Conservation (phyloP, 1,284 basidiomycete species). For the Ustilago loliicola region DNA sequence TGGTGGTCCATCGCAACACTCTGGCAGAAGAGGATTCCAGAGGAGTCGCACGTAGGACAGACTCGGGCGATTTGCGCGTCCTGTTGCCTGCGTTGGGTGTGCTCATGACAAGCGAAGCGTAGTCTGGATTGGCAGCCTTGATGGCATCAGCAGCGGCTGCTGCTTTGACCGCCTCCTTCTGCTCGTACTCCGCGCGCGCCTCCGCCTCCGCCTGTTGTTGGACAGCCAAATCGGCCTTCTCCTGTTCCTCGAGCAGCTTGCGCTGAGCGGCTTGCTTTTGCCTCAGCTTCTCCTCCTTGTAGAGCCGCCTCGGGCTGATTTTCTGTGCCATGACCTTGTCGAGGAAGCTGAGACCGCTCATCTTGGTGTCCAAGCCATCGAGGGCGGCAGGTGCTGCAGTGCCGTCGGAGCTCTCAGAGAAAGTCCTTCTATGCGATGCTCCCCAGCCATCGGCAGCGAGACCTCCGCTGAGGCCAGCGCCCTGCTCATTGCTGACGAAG, state of each 20-base stretch:
- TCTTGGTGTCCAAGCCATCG: conserved; percentile 53
- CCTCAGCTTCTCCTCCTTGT: conserved; percentile 61
- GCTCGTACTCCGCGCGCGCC: conserved; percentile 38
- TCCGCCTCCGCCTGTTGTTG: conserved; percentile 36
- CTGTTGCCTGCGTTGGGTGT: conserved; percentile 35
- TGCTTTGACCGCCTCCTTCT: conserved; percentile 43
- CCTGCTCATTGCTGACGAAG: conserved; percentile 24
- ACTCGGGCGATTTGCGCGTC: conserved; percentile 37
- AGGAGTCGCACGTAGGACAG: conserved; percentile 37
- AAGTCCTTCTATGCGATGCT: conserved; percentile 28
- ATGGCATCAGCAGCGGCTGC: conserved; percentile 41
- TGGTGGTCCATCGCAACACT: conserved; percentile 46
- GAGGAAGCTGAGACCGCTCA: conserved; percentile 63
- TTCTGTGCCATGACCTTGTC: conserved; percentile 67
- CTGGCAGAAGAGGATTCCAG: conserved; percentile 27
- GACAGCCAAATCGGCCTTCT: conserved; percentile 32
- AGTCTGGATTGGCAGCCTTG: conserved; percentile 45
- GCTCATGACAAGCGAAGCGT: conserved; percentile 40
- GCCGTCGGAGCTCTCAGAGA: conserved; percentile 36
- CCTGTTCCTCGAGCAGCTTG: conserved; percentile 29
- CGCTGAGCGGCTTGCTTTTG: conserved; percentile 38
- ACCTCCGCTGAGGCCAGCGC: conserved; percentile 22
- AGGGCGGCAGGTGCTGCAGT: conserved; percentile 25
- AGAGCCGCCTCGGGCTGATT: conserved; percentile 60
- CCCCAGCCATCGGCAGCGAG: conserved; percentile 46